Conservation (phyloP, 2,329 filamentous ascomycete genomes). For the Talaromyces albobiverticillius region DNA sequence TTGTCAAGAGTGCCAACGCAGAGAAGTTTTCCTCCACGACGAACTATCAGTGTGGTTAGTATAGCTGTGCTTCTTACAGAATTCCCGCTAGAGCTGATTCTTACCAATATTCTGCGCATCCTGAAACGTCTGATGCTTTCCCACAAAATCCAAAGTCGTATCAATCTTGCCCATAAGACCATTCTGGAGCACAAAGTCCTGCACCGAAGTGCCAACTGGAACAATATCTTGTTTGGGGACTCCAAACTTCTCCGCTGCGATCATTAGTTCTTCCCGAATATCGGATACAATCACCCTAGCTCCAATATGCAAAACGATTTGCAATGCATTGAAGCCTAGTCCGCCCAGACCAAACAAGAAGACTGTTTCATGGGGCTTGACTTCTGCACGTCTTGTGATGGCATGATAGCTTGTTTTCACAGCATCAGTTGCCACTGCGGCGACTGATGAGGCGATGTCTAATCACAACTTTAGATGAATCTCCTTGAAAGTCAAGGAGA, state of each 20-base stretch:
- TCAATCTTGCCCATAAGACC: not conserved
- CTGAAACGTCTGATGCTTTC: not conserved
- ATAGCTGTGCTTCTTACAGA: no score
- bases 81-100: not conserved
- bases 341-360: constrained; percentile 43
- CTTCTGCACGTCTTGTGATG: constrained; percentile 34
- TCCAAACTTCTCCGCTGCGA: not conserved
- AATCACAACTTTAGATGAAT: no score
- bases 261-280: constrained; percentile 23
- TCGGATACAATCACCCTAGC: constrained; percentile 43
- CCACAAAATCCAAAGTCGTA: not conserved
- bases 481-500: no score
- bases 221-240: not conserved
- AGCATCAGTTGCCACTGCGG: constrained; percentile 42
- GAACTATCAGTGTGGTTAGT: not conserved
- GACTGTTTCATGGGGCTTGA: constrained; percentile 35
- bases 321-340: constrained; percentile 41
- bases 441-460: constrained; percentile 25
- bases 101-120: not conserved
- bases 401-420: constrained; percentile 43
- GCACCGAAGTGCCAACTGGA: not conserved
- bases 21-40: constrained; percentile 26
- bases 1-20: constrained; percentile 41
- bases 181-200: not conserved
- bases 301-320: constrained; percentile 47